Evolutionary conservation across 306 rosid genomes (phyloP).

Genomic region (Cucurbita ficifolia): DNA sequence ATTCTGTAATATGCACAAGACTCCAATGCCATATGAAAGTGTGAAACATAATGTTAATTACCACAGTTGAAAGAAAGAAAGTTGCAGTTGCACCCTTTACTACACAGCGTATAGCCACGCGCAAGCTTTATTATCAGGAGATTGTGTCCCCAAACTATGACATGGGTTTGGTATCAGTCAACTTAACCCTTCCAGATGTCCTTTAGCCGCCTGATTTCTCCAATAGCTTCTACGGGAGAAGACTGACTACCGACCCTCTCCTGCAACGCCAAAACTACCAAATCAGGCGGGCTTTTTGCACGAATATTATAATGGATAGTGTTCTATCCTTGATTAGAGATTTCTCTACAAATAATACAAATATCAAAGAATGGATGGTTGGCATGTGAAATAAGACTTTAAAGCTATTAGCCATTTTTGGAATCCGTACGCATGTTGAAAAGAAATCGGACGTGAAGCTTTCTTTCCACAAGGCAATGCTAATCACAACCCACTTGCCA

Average conservation of each 20-base stretch:
- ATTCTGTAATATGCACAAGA: not conserved
- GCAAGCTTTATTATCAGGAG: not conserved
- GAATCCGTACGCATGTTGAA: not conserved
- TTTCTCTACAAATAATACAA: not conserved
- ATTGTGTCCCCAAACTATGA: not conserved
- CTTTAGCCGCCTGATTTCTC: constrained; percentile 50
- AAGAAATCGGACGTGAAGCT: not conserved
- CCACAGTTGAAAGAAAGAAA: not conserved
- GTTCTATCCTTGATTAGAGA: not conserved
- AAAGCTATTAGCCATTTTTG: not conserved
- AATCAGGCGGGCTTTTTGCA: not conserved
- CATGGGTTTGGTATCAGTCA: not conserved
- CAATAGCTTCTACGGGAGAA: constrained; percentile 52
- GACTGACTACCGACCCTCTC: constrained; percentile 35
- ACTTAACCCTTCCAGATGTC: constrained; percentile 63
- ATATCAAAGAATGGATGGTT: not conserved
- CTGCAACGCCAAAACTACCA: constrained; percentile 17
- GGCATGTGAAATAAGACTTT: not conserved
- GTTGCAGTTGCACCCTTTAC: not conserved
- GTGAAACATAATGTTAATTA: not conserved
- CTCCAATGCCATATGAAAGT: not conserved
- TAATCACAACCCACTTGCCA: not conserved
- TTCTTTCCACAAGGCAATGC: not conserved
- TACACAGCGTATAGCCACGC: not conserved
- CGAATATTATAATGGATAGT: not conserved